Percentiles rank a stretch among this genome's conserved stretches.
phyloP scores from a whole-genome alignment of 2,329 filamentous ascomycete species.

The Aspergillus sp. region DNA sequence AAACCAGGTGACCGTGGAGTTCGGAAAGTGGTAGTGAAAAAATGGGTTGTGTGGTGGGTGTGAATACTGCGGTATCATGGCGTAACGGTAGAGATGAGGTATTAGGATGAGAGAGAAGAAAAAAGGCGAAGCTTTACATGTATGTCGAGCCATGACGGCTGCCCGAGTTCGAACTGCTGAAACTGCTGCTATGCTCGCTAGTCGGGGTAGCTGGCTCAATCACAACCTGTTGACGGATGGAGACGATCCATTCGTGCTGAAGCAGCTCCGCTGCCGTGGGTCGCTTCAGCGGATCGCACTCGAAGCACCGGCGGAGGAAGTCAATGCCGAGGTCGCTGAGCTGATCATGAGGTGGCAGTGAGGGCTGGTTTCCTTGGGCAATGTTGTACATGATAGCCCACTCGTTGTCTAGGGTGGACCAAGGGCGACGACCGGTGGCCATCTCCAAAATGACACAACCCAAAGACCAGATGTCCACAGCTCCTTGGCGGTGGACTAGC shows the following conservation, averaged over 20 bases:
- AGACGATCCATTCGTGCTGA: constrained; percentile 84
- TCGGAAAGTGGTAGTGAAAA: neutral
- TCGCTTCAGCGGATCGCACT: constrained; percentile 75
- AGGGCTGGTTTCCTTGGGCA: constrained; percentile 89
- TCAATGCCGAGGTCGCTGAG: constrained; percentile 82
- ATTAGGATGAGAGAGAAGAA: neutral
- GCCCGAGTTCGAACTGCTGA: constrained; percentile 26
- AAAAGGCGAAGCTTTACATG: constrained; percentile 12
- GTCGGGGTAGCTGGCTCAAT: constrained; percentile 42
- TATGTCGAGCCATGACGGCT: constrained; percentile 32
- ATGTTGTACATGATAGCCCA: constrained; percentile 99
- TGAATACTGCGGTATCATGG: neutral
- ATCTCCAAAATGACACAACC: constrained; percentile 97
- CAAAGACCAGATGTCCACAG: constrained; percentile 93
- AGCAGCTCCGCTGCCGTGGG: constrained; percentile 84
- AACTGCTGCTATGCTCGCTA: constrained; percentile 41
- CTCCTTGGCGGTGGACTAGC: constrained; percentile 72
- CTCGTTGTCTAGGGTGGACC: constrained; percentile 95
- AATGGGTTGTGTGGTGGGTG: neutral
- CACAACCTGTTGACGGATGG: constrained; percentile 49
- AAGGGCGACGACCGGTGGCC: constrained; percentile 90
- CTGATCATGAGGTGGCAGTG: constrained; percentile 78
- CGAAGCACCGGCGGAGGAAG: constrained; percentile 84
- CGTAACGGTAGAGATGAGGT: neutral
- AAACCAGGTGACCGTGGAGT: neutral